Conservation (phyloP, 1,284 basidiomycete species). For the Chalciporus piperatoides region DNA sequence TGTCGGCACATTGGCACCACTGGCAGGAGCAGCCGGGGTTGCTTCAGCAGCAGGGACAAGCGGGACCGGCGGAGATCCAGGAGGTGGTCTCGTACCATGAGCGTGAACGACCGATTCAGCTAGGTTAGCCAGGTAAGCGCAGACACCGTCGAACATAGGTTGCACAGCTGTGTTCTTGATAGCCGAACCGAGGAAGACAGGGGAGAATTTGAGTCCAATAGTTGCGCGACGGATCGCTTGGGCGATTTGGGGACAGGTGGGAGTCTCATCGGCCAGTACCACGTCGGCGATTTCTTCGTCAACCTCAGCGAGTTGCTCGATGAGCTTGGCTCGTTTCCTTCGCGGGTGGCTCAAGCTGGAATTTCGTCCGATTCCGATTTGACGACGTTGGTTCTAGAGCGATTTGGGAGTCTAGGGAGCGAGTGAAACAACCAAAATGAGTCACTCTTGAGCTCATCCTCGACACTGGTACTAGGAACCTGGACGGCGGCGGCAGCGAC, state of each 20-base stretch:
- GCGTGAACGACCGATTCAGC: conserved; percentile 79
- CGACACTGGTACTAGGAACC: conserved; percentile 91
- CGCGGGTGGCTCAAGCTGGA: conserved; percentile 73
- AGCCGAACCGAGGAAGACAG: conserved; percentile 96
- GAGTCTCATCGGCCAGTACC: conserved; percentile 82
- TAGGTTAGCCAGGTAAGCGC: conserved; percentile 93
- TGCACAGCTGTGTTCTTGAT: conserved; percentile 98
- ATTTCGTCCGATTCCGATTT: conserved; percentile 88
- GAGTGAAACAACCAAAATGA: conserved; percentile 7
- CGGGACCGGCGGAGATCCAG: conserved; percentile 64
- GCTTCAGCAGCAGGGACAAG: conserved; percentile 80
- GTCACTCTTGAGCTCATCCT: conserved; percentile 87
- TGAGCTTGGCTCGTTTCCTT: conserved; percentile 86
- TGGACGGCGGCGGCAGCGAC: conserved; percentile 96
- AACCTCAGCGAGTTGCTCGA: conserved; percentile 94
- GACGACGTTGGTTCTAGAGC: conserved; percentile 67
- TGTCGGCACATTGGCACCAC: too few species aligned
- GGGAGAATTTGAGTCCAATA: conserved; percentile 86
- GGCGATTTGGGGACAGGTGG: conserved; percentile 72
- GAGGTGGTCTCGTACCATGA: conserved; percentile 75
- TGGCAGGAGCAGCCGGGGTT: conserved; percentile 91
- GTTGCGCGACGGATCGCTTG: conserved; percentile 89
- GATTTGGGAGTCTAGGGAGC: neutral
- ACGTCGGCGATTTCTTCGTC: conserved; percentile 94
- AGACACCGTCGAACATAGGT: conserved; percentile 91